These are phyloP conservation scores for Diutina catenulata DNA, from an alignment of 1,139 yeast genomes.

Conservation along the genomic window DNA sequence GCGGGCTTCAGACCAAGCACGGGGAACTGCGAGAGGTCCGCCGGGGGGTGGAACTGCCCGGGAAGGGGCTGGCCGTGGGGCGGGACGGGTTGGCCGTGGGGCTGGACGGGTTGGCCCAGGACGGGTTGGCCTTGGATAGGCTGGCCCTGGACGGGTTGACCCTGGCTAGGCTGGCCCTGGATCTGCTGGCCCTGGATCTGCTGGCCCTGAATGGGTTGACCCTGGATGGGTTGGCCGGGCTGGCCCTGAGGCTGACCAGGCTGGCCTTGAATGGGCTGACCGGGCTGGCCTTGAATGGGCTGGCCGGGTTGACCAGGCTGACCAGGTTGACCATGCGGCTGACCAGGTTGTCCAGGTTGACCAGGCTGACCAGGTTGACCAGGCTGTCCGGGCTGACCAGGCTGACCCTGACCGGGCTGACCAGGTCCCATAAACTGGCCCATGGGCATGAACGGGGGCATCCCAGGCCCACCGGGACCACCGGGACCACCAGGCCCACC, in stretches of 20 bases:
- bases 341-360: too few species aligned
- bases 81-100: neutral
- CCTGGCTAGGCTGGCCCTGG: conserved; percentile 8
- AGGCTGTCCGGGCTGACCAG: neutral
- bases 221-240: conserved; percentile 11
- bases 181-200: conserved; percentile 10
- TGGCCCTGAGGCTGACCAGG: conserved; percentile 10
- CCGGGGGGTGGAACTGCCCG: conserved; percentile 11
- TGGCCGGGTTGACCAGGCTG: too few species aligned
- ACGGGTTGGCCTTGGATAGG: conserved; percentile 7
- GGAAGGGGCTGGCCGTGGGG: neutral
- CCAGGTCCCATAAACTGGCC: conserved; percentile 4
- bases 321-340: too few species aligned
- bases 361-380: too few species aligned
- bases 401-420: neutral
- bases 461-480: conserved; percentile 27
- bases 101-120: neutral
- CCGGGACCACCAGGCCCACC: conserved; percentile 25
- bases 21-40: conserved; percentile 38
- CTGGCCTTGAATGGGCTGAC: conserved; percentile 7
- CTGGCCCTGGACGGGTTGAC: conserved; percentile 7
- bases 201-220: conserved; percentile 9
- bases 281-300: conserved; percentile 1
- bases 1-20: conserved; percentile 34
- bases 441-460: conserved; percentile 16